A percentile compares a stretch with the other conserved stretches of the same genome.
phyloP scores from a whole-genome alignment of 345 rosid genomes.

The Lepidium africanum region DNA sequence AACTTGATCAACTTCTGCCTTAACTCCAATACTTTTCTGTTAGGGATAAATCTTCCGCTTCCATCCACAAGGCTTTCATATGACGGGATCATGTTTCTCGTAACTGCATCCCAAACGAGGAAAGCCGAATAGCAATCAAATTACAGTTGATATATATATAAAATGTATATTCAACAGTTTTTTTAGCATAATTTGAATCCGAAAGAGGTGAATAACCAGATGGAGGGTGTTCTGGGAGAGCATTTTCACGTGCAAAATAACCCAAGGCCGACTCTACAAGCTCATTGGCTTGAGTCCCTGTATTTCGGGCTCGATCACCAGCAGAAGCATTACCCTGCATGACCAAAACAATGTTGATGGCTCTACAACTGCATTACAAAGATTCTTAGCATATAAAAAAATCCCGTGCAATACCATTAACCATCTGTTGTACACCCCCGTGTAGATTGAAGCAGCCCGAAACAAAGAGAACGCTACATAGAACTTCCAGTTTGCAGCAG shows the following conservation, averaged over 20 bases:
- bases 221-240: constrained; percentile 68
- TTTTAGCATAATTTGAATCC: neutral
- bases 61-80: constrained; percentile 39
- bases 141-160: neutral
- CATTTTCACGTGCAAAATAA: constrained; percentile 45
- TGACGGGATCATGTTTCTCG: constrained; percentile 20
- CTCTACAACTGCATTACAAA: neutral
- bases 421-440: constrained; percentile 81
- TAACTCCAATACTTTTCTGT: constrained; percentile 51
- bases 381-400: neutral
- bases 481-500: constrained; percentile 85
- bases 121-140: neutral
- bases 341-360: neutral
- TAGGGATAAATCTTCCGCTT: constrained; percentile 67
- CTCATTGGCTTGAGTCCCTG: constrained; percentile 50
- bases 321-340: constrained; percentile 93
- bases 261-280: constrained; percentile 60
- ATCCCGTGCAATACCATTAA: constrained; percentile 52
- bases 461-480: constrained; percentile 83
- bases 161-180: neutral
- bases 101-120: constrained; percentile 24
- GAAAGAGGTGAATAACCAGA: constrained; percentile 39
- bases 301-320: constrained; percentile 70
- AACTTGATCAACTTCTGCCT: constrained; percentile 66
- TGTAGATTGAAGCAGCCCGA: constrained; percentile 76